Base-by-base conservation (phyloP, 106 monocot species). In the Acorus calamus region DNA sequence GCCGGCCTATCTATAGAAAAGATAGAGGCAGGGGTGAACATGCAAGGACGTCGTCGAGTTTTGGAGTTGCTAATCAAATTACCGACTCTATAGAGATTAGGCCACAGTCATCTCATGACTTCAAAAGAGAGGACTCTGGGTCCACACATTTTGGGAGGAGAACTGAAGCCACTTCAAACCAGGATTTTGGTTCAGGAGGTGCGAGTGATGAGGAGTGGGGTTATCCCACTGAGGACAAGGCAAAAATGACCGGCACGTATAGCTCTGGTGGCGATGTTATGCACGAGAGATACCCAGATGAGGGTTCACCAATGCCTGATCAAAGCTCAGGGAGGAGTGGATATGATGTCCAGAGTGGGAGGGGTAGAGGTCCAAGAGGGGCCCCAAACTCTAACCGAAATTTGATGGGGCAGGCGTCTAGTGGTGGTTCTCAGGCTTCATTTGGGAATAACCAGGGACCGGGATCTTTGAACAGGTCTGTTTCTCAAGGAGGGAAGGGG, bases 61-160 rank as follows among this genome's bases (percentile, higher is more conserved):
- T 79, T 74, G 68, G 69, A 6, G 70, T 69, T 70, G 70, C 68
- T 56, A 71, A 82, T 71, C 84, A 81, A 11, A 79, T 73, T 68
- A 80, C 96, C 56, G 91, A 96, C 74, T 76, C 84, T 28, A 91
- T 96, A 69, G 96, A 96, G 69, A 91, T 96, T 47, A 84, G 70
- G 61, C 91, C 96, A 2, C 80, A 78, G 61, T 76, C 66, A 45
- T 87, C 74, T 68, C 71, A 87, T 50, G 96, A 91, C 76, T 88
- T 87, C 65, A 77, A 78, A 69, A 87, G 78, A 53, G 90, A 90
- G 50, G 77, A 75, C 1, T 65, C 80, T 14, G 42, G 69, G 56
- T 74, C 87, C 42, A 59, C 65, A 61, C 67, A 69, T 66, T 42
- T 52, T 12, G 81, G 72, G 2, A 78, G 83, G 77, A 83, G 67